Evolutionary conservation across 2,329 filamentous ascomycete species (phyloP).

Genomic region (Aotearoamyces nothofagi): DNA sequence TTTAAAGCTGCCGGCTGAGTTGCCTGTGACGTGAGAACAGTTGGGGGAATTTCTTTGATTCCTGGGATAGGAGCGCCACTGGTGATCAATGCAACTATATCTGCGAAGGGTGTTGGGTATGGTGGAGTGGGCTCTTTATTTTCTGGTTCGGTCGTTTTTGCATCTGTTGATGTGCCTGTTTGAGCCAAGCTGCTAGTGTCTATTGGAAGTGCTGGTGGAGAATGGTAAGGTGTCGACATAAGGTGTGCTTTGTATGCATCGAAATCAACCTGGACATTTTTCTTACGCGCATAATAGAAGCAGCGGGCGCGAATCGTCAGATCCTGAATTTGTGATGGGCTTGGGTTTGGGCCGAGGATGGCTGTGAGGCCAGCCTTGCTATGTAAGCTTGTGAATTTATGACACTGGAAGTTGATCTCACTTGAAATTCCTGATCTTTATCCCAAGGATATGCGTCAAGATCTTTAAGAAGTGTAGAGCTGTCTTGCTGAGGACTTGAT

Average conservation of each 20-base stretch:
- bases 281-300: conserved; percentile 45
- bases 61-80: conserved; percentile 73
- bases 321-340: conserved; percentile 36
- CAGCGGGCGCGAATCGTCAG: conserved; percentile 51
- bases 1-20: conserved; percentile 20
- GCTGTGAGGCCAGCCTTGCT: conserved; percentile 35
- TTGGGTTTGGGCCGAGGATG: conserved; percentile 42
- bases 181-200: conserved; percentile 1
- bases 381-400: conserved; percentile 1
- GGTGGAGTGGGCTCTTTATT: conserved; percentile 18
- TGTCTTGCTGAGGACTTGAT: no score
- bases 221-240: conserved; percentile 17
- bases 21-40: conserved; percentile 56
- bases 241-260: conserved; percentile 53
- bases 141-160: conserved; percentile 4
- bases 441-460: conserved; percentile 55
- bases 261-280: conserved; percentile 44
- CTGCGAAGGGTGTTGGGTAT: conserved; percentile 71
- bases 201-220: conserved; percentile 6
- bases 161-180: conserved; percentile 5
- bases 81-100: conserved; percentile 75
- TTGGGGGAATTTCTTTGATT: conserved; percentile 75
- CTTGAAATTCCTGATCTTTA: conserved; percentile 53
- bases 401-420: conserved; percentile 15
- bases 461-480: conserved; percentile 36